Evolutionary conservation across 1,139 yeast genomes (phyloP), one percentile per base, ranked within the genome.

Genomic region (Williopsis jadinii): DNA sequence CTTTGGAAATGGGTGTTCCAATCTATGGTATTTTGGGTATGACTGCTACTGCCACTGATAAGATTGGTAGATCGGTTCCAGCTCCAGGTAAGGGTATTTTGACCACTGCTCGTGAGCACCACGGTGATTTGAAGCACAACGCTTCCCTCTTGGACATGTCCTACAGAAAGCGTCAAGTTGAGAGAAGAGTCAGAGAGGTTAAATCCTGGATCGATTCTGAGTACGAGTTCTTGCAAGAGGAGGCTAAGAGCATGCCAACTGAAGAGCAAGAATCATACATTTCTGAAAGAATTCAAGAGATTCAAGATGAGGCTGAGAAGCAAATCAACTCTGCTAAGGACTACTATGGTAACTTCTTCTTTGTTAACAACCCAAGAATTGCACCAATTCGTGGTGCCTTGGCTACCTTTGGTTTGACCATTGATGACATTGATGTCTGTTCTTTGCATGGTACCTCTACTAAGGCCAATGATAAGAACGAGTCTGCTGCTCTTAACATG

Each of bases 391-490:
- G 97, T 72, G 99, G 98, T 53, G 87, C 97, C 26, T 77, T 92
- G 66, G 97, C 97, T 47, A 77, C 95, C 36, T 92, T 80, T 70
- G 88, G 90, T 61, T 79, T 92, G 62, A 82, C 95, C 42, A 74
- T 94, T 60, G 99, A 92, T 64, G 99, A 92, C 61, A 72, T 92
- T 61, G 95, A 86, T 42, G 97, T 90, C 56, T 94, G 97, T 46
- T 90, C 97, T n/a, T 88, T 92, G 95, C 99, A 92, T 62, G 98
- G 98, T 71, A 92, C 98, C 36, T 90, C 97, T 30, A 92, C 98
- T 49, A 84, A 80, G 71, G 98, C 98, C 50, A 92, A 92, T 63
- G 98, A 92, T 66, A 92, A 92, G 86, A 92, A 92, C 65, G 98
- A 92, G 73, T 81, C 95, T 49, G 82, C 84, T 47, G 86, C 97